Evolutionary conservation across 2,329 filamentous ascomycete genomes (phyloP).

Genomic region (Kalaharituber pfeilii): DNA sequence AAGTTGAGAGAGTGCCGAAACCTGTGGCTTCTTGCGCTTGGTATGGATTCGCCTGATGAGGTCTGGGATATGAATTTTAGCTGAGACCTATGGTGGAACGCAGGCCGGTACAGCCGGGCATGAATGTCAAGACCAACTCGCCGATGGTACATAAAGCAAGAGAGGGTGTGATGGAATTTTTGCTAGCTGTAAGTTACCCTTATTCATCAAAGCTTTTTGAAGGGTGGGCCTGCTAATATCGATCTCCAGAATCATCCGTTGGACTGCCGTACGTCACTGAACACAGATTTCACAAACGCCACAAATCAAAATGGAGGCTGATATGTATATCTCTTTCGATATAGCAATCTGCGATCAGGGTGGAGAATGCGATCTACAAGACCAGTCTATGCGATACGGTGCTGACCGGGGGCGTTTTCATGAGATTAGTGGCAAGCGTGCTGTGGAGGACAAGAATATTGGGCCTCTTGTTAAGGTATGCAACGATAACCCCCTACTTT

Average conservation of each 20-base stretch:
- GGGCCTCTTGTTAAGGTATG: constrained; percentile 68
- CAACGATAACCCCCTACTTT: background rate
- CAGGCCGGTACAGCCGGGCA: constrained; percentile 76
- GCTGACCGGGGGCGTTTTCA: constrained; percentile 93
- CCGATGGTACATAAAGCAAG: constrained; percentile 91
- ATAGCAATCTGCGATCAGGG: constrained; percentile 77
- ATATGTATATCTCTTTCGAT: background rate
- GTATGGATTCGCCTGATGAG: constrained; percentile 26
- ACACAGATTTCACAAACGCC: background rate
- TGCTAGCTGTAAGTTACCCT: constrained; percentile 87
- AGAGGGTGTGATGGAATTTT: constrained; percentile 97
- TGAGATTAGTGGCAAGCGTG: constrained; percentile 87
- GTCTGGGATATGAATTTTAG: background rate
- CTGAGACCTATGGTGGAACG: background rate
- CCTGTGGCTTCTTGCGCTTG: constrained; percentile 96
- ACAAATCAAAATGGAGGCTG: too few relatives aligned
- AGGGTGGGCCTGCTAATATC: constrained; percentile 30
- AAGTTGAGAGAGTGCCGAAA: constrained; percentile 91
- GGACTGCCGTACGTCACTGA: constrained; percentile 18
- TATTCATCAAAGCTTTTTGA: constrained; percentile 43
- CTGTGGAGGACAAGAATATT: constrained; percentile 98
- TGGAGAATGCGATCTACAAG: constrained; percentile 96
- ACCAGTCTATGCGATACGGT: constrained; percentile 98
- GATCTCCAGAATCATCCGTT: constrained; percentile 18
- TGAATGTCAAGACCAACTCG: constrained; percentile 98